Evolutionary conservation across 2,329 filamentous ascomycete species (phyloP), one percentile per base, ranked within the genome.

Genomic region (Penicillium occitanis): DNA sequence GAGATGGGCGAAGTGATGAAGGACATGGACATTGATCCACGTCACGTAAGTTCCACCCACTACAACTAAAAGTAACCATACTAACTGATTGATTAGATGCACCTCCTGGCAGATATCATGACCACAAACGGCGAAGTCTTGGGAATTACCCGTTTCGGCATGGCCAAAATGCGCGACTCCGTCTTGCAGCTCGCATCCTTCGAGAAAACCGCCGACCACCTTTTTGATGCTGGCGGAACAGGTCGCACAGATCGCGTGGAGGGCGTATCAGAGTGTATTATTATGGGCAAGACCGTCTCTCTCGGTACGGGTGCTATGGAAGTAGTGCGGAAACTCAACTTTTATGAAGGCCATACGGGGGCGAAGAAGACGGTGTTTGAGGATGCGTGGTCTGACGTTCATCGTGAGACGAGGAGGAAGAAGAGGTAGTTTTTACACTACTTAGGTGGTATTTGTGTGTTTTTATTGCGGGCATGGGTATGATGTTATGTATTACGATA

Each of bases 71-170:
- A 17, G 33, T 11, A 11, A 11, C 2, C 10, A 0, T 35, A 35
- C 57, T 59, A 8, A 59, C 35, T 59, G 35, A 35, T 3, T 42
- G 2, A 7, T 51, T 48, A 66, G 65, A 66, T 66, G 93, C 91
- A 97, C 77, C 86, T 99, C 19, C 87, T 99, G 1, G 94, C 95
- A 11, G 95, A 99, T 74, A 93, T 97, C 63, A 99, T 99, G 95
- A 98, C 95, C 0, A 98, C 94, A 85, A 98, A 97, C 82, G 95
- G 95, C 61, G 94, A 98, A 71, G 91, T 99, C 0, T 86, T 97
- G 19, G 95, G 95, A 61, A 99, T 99, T 76, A 99, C 95, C 2
- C 90, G 95, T 37, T 98, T 98, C 78, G 95, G 95, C 61, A 84
- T 99, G 30, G 91, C 93, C 66, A 99, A 98, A 84, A 98, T 97